Evolutionary conservation across 75 land plant genomes (phyloP).

Genomic region (Pinus taeda): DNA sequence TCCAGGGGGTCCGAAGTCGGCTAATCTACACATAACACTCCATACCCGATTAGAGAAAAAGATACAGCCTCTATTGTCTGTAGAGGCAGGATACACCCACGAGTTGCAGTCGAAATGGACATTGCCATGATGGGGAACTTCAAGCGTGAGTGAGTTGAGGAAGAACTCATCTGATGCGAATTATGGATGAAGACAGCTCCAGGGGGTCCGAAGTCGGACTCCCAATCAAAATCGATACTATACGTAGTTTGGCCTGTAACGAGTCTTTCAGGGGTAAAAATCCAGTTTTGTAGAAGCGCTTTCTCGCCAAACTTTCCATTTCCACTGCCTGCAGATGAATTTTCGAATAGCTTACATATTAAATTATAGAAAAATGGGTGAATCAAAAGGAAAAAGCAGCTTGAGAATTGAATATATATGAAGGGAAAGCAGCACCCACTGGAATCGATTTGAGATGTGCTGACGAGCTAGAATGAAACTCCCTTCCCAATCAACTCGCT

Average conservation of each 20-base stretch:
- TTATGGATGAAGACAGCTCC: conserved; percentile 34
- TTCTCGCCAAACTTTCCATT: too few relatives aligned
- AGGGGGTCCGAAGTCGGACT: conserved; percentile 15
- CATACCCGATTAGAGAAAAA: conserved; percentile 38
- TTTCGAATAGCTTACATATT: not conserved
- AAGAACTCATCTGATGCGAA: conserved; percentile 34
- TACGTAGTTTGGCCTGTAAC: too few relatives aligned
- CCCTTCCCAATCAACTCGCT: conserved; percentile 49
- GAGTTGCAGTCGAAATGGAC: conserved; percentile 81
- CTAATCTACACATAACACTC: too few relatives aligned
- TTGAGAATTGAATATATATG: not conserved
- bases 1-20: too few relatives aligned
- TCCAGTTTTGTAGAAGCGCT: too few relatives aligned
- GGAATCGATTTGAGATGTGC: too few relatives aligned
- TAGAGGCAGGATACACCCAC: conserved; percentile 62
- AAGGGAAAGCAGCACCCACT: conserved; percentile 5
- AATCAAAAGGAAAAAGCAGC: too few relatives aligned
- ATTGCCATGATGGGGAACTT: conserved; percentile 20
- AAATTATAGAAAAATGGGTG: not conserved
- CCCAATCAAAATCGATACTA: too few relatives aligned
- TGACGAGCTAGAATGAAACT: conserved; percentile 7
- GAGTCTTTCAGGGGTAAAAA: too few relatives aligned
- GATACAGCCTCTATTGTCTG: conserved; percentile 51
- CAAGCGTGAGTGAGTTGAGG: conserved; percentile 3
- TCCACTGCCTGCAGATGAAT: not conserved